Base-by-base conservation (phyloP, 768 basidiomycete genomes). In the Agaricus sinodeliciosus region DNA sequence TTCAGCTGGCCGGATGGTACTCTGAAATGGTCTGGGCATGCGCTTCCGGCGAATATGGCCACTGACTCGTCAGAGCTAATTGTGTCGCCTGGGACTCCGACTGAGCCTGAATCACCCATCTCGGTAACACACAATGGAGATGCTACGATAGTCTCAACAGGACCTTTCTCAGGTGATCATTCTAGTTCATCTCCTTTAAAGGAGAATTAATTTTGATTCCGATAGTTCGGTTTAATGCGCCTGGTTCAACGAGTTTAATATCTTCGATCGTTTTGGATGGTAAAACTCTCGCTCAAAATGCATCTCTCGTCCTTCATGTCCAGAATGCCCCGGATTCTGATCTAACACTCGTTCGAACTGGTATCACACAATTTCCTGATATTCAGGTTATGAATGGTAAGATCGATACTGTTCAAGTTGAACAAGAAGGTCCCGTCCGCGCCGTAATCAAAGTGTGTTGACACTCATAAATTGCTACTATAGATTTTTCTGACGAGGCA, bases 1-100 rank as follows among this genome's bases (percentile, higher is more conserved):
- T 52, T 15, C 42, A 69, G 69, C 44, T 71, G 70, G 70, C 70
- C 70, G 12, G 70, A 72, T 43, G 70, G 69, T 26, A 67, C 63
- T 46, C 55, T 72, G 11, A 72, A 72, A 57, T 72, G 70, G 70
- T 70, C 69, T 3, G 70, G 69, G 8, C 70, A 72, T 54, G 62
- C 69, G n/a, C 55, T 72, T 27, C 54, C 64, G 13, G 64, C 66
- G 2, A 60, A 69, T 45, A 49, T 57, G 9, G 60, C 62, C 3
- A 63, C 63, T 25, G 27, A 56, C 11, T 58, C 62, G 34, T 54
- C 35, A 35, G 42, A 51, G 2, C 58, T 72, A 8, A 61, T 55
- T 15, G 25, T 72, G 18, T 55, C 62, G 1, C 62, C 64, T 16
- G 66, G 68, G 26, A 70, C 66, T 16, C 70, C 70, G 1, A 55